These are phyloP conservation scores for Trebouxia gelatinosa DNA, from an alignment of 163 green algal species.

Conservation along the genomic window DNA sequence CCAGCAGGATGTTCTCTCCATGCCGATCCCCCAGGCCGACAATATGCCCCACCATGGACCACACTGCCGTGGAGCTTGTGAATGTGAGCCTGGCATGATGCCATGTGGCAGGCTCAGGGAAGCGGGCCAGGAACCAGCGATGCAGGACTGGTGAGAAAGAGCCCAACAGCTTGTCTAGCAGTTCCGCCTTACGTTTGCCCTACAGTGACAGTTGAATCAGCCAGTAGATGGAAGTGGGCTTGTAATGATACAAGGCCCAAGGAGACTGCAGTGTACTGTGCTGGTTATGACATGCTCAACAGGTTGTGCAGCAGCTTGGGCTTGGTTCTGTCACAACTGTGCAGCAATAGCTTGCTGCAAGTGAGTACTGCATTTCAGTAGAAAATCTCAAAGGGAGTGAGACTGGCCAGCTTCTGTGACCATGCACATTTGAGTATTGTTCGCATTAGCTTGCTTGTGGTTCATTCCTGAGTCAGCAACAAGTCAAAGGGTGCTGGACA, in stretches of 20 bases:
- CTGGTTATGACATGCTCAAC: neutral
- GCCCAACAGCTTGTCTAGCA: constrained; percentile 64
- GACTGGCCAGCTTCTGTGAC: too few species aligned
- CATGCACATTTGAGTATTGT: too few species aligned
- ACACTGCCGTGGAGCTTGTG: constrained; percentile 84
- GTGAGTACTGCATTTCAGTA: too few species aligned
- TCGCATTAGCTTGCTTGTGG: too few species aligned
- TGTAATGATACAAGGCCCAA: too few species aligned
- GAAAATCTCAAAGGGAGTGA: too few species aligned
- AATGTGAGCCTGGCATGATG: constrained; percentile 76
- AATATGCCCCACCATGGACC: constrained; percentile 92
- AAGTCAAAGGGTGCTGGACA: too few species aligned
- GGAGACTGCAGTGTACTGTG: too few species aligned
- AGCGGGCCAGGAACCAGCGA: constrained; percentile 79
- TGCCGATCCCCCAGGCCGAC: constrained; percentile 93
- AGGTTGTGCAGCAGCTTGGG: neutral
- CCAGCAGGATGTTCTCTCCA: constrained; percentile 95
- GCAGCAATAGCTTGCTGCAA: neutral
- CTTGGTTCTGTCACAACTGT: neutral
- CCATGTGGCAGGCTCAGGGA: constrained; percentile 86
- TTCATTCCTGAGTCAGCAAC: too few species aligned
- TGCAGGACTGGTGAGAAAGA: constrained; percentile 83
- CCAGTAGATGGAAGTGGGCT: too few species aligned
- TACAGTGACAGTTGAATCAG: too few species aligned
- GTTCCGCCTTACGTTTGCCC: constrained; percentile 34